Percentiles rank a stretch among this genome's conserved stretches.
These are phyloP conservation scores for Yarrowia porcina DNA, from an alignment of 805 yeast species.

Conservation along the genomic window DNA sequence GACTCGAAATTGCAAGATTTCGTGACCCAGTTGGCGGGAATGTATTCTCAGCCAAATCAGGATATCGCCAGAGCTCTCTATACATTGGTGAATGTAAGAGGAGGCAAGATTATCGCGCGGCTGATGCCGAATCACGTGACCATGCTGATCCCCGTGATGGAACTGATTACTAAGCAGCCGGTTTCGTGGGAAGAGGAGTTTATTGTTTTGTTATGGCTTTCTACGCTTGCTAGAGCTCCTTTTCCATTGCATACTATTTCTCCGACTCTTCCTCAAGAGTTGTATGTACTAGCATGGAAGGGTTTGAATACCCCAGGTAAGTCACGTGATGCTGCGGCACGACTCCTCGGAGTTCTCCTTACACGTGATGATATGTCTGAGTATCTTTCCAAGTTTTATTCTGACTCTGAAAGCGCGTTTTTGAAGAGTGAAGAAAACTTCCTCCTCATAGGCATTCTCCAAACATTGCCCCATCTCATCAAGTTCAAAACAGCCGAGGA, in stretches of 20 bases:
- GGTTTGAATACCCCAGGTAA: constrained; percentile 51
- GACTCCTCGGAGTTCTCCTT: constrained; percentile 52
- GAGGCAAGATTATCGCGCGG: constrained; percentile 56
- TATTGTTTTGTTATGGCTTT: constrained; percentile 65
- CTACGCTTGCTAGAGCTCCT: constrained; percentile 68
- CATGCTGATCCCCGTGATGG: constrained; percentile 37
- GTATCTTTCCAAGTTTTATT: constrained; percentile 37
- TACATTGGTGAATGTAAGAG: constrained; percentile 60
- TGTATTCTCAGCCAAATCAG: constrained; percentile 2
- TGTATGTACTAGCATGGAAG: constrained; percentile 41
- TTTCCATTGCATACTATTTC: constrained; percentile 53
- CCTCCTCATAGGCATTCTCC: constrained; percentile 37
- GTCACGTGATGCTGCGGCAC: constrained; percentile 53
- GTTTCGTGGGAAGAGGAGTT: constrained; percentile 48
- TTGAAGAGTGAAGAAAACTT: background rate
- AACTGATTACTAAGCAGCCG: constrained; percentile 13
- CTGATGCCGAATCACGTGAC: constrained; percentile 60
- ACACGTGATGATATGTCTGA: constrained; percentile 47
- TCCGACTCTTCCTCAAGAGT: constrained; percentile 34
- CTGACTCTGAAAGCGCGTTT: background rate
- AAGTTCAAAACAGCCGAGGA: background rate
- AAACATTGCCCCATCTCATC: constrained; percentile 35
- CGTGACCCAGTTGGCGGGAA: constrained; percentile 20
- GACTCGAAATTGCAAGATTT: constrained; percentile 29
- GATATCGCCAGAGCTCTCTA: constrained; percentile 47